Evolutionary conservation across 306 rosid genomes (phyloP), one percentile per base, ranked within the genome.

Genomic region (Lathyrus sativus): DNA sequence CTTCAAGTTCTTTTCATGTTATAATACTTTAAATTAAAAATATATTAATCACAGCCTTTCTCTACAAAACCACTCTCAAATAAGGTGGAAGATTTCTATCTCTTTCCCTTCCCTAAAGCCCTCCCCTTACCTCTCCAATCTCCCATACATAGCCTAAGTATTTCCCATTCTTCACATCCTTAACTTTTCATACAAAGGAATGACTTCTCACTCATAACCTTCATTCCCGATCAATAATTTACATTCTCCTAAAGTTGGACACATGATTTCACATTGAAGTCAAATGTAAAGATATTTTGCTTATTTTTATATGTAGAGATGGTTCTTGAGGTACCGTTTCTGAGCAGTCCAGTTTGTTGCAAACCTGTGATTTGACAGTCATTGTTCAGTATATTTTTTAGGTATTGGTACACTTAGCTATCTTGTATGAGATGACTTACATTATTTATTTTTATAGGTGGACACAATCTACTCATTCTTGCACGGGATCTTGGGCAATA

Each of bases 401-500:
- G 45, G 12, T 53, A 65, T 35, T 57, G 42, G 33, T 29, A 50
- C 60, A 39, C 55, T 61, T 49, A 49, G 54, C 44, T 75, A 39
- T 74, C 45, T 56, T 72, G 55, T 75, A 15, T 62, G 48, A 51
- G 62, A 72, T 63, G 77, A 37, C 37, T 59, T 22, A 12, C 59
- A 33, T 31, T 71, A 42, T 72, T 31, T 71, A 42, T 72, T 33
- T 76, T 60, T 49, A 54, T 68, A 92, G 98, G 98, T 29, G 96
- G 98, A 37, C 96, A 92, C 76, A 92, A 90, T 78, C 83, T 92
- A 49, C 92, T 92, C 53, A 70, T 92, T 74, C 89, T 90, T 68
- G 96, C 96, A 29, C 86, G 77, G 74, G 96, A 88, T 82, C 90
- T 92, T 80, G 98, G 98, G 42, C 87, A 86, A 48, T 92, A 92